Base-by-base conservation (phyloP, 2,329 filamentous ascomycete species). In the Exserohilum rostratum region DNA sequence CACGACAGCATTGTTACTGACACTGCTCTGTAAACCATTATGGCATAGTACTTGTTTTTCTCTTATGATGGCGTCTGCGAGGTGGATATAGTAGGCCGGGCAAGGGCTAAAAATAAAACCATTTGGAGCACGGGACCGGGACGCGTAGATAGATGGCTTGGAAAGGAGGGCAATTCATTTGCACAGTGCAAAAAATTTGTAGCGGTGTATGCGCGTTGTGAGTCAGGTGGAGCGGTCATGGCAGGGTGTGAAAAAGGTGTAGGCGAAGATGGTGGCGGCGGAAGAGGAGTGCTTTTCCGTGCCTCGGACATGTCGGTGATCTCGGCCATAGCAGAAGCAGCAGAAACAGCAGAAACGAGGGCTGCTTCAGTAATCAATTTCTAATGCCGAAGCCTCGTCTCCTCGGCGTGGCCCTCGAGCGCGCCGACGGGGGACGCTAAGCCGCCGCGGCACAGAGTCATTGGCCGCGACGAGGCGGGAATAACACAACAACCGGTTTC, bases 1-100 rank as follows among this genome's bases (percentile, higher is more conserved):
- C 48, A 73, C 52, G 67, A 69, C 58, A 52, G 54, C 55, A 55
- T 55, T 53, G 52, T 38, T 52, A 45, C 34, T 37, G 49, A 54
- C 50, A 57, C 50, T 55, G 53, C 44, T 58, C 59, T 69, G 65
- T 69, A 66, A 52, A 69, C 52, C 57, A 62, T 38, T 40, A 46
- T 57, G 50, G 44, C 57, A 58, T 45, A 49, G 30, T 31, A 40
- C 50, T 58, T 48, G 22, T 25, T 45, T 43, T 38, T 39, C 51
- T 55, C 29, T 7, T 38, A 57, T 44, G 34, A 38, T 31, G 52
- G 56, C 47, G 56, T 48, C 52, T 46, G 37, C 40, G 40, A 39
- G 35, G 30, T 17, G 17, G 17, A 45, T 18, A 29, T 30, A 30
- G 25, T 42, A 25, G 39, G 46, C 43, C 34, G 27, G 51, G 38